Evolutionary conservation across 2,329 filamentous ascomycete species (phyloP).

Genomic region (Chaetoscypha palmicola): DNA sequence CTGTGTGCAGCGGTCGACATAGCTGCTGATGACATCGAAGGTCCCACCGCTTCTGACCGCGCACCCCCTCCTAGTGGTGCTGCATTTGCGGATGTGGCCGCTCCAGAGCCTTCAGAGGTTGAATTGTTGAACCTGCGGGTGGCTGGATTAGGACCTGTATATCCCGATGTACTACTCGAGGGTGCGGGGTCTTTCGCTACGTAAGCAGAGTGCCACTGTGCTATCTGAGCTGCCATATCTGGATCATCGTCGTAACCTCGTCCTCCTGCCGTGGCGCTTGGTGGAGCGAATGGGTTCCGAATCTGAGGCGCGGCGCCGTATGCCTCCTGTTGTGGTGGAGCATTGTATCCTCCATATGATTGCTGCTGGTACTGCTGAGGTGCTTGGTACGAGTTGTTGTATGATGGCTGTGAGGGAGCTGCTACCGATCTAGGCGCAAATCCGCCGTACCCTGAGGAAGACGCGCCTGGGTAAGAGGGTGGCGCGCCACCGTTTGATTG

Average conservation of each 20-base stretch:
- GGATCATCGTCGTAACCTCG: slow-evolving; percentile 52
- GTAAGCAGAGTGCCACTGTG: slow-evolving; percentile 92
- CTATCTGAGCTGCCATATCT: slow-evolving; percentile 84
- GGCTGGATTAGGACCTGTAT: slow-evolving; percentile 20
- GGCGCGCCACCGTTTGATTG: slow-evolving; percentile 6
- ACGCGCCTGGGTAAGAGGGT: no score
- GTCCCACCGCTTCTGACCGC: slow-evolving; percentile 11
- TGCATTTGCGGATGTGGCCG: slow-evolving; percentile 39
- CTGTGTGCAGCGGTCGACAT: slow-evolving; percentile 38
- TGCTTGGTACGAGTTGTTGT: slow-evolving; percentile 26
- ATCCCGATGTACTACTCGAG: slow-evolving; percentile 23
- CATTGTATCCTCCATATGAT: slow-evolving; percentile 17
- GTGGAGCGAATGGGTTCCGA: slow-evolving; percentile 71
- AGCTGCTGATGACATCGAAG: slow-evolving; percentile 82
- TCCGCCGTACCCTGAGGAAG: slow-evolving; percentile 38
- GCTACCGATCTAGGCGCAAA: slow-evolving; percentile 56
- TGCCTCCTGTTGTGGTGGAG: slow-evolving; percentile 26
- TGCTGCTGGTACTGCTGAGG: slow-evolving; percentile 21
- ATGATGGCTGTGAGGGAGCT: slow-evolving; percentile 29
- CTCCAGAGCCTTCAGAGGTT: slow-evolving; percentile 37
- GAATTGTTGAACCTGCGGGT: slow-evolving; percentile 27
- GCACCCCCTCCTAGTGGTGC: slow-evolving; percentile 33
- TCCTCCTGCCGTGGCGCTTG: slow-evolving; percentile 33
- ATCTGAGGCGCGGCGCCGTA: slow-evolving; percentile 60
- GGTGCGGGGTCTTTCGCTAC: slow-evolving; percentile 51